A percentile compares a stretch with the other conserved stretches of the same genome.
phyloP scores from a whole-genome alignment of 441 rosid genomes.

The Croton setiger region DNA sequence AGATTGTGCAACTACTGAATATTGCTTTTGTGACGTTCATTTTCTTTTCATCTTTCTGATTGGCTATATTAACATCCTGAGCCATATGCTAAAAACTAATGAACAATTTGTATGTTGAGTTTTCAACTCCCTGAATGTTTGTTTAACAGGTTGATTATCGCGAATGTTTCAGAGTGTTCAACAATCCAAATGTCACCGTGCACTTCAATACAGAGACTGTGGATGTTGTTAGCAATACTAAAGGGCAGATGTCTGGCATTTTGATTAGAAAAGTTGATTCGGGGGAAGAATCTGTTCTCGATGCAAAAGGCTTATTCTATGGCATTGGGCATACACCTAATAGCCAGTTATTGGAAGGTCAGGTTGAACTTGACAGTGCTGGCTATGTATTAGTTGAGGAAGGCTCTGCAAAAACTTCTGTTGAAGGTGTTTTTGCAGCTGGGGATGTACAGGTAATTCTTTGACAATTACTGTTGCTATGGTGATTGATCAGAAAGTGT shows the following conservation, averaged over 20 bases:
- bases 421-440: conserved; percentile 93
- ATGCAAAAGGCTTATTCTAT: conserved; percentile 94
- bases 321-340: conserved; percentile 98
- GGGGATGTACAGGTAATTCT: conserved; percentile 93
- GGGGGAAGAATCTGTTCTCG: conserved; percentile 81
- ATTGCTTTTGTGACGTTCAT: background rate
- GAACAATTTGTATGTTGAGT: conserved; percentile 66
- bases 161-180: conserved; percentile 99
- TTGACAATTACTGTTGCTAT: conserved; percentile 11
- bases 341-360: conserved; percentile 86
- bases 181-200: conserved; percentile 92
- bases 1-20: conserved; percentile 12
- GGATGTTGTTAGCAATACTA: conserved; percentile 83
- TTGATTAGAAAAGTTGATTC: conserved; percentile 70
- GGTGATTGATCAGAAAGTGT: conserved; percentile 4
- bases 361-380: conserved; percentile 77
- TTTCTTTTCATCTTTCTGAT: conserved; percentile 12
- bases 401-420: conserved; percentile 81
- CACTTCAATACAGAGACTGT: conserved; percentile 87
- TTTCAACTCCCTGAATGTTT: conserved; percentile 99
- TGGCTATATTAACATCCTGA: conserved; percentile 30
- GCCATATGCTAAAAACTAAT: conserved; percentile 77
- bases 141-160: conserved; percentile 99
- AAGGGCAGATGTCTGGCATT: conserved; percentile 96
- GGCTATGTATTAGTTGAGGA: conserved; percentile 80